These are phyloP conservation scores for Pyricularia sp. DNA, from an alignment of 2,329 filamentous ascomycete genomes.

Conservation along the genomic window DNA sequence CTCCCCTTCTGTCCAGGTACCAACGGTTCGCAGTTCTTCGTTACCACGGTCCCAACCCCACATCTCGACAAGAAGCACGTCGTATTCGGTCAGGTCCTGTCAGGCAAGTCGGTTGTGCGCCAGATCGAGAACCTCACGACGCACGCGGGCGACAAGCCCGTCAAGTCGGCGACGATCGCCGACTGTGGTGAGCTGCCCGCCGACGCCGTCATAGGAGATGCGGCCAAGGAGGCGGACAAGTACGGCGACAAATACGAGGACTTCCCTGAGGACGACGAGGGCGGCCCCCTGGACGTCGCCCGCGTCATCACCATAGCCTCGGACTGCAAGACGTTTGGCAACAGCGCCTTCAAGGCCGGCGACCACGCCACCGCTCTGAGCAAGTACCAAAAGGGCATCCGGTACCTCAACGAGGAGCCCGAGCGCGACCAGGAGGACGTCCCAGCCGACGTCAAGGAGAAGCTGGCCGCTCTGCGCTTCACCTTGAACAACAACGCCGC, in stretches of 20 bases:
- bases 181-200: slow-evolving; percentile 80
- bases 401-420: slow-evolving; percentile 79
- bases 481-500: slow-evolving; percentile 81
- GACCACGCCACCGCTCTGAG: slow-evolving; percentile 59
- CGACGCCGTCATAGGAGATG: slow-evolving; percentile 46
- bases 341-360: slow-evolving; percentile 76
- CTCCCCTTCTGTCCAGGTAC: slow-evolving; percentile 41
- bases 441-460: slow-evolving; percentile 49
- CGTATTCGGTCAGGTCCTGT: slow-evolving; percentile 88
- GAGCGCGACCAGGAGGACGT: slow-evolving; percentile 51
- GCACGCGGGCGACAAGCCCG: slow-evolving; percentile 63
- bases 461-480: slow-evolving; percentile 66
- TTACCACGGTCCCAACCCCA: slow-evolving; percentile 88
- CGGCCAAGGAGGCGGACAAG: slow-evolving; percentile 55
- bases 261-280: slow-evolving; percentile 71
- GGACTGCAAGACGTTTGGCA: slow-evolving; percentile 84
- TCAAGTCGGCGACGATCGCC: slow-evolving; percentile 56
- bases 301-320: slow-evolving; percentile 66
- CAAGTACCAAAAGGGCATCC: slow-evolving; percentile 89
- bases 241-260: slow-evolving; percentile 91
- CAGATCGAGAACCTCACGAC: slow-evolving; percentile 78
- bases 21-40: slow-evolving; percentile 97
- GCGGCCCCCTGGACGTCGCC: slow-evolving; percentile 46
- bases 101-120: slow-evolving; percentile 81
- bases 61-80: slow-evolving; percentile 93